phyloP scores from a whole-genome alignment of 139 green algal species.

The Chlamydomonas eustigma region DNA sequence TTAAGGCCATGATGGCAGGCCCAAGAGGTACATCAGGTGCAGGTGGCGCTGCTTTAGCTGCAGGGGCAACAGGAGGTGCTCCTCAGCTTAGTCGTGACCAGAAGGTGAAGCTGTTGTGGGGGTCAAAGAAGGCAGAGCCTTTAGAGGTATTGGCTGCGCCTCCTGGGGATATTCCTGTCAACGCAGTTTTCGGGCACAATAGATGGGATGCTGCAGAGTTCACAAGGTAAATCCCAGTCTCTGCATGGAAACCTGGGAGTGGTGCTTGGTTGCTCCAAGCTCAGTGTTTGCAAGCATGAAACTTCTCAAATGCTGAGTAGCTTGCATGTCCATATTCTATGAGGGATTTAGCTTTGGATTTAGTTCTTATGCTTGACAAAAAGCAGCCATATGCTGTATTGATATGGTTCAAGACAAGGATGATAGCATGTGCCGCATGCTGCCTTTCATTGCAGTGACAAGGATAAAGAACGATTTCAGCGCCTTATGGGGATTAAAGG shows the following conservation, averaged over 20 bases:
- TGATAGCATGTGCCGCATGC: too few relatives aligned
- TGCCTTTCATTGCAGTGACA: not conserved
- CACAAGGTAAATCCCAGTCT: not conserved
- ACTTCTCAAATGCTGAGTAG: too few relatives aligned
- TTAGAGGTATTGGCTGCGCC: not conserved
- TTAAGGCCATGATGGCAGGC: not conserved
- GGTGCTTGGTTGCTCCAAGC: too few relatives aligned
- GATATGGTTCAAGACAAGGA: too few relatives aligned
- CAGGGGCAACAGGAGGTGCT: not conserved
- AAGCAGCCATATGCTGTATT: too few relatives aligned
- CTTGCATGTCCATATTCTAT: too few relatives aligned
- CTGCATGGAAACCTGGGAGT: too few relatives aligned
- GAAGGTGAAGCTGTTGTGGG: slow-evolving; percentile 12
- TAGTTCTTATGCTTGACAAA: too few relatives aligned
- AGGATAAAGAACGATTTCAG: not conserved
- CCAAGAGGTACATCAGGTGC: not conserved
- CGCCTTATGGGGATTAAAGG: slow-evolving; percentile 7
- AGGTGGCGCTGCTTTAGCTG: not conserved
- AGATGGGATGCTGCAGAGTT: slow-evolving; percentile 10
- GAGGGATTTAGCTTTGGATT: too few relatives aligned
- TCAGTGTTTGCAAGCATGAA: too few relatives aligned
- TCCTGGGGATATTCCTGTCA: not conserved
- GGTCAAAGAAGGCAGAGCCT: not conserved
- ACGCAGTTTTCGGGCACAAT: slow-evolving; percentile 1
- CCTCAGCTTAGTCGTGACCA: not conserved